Evolutionary conservation across 2,329 filamentous ascomycete species (phyloP).

Genomic region (Diaporthe helianthi): DNA sequence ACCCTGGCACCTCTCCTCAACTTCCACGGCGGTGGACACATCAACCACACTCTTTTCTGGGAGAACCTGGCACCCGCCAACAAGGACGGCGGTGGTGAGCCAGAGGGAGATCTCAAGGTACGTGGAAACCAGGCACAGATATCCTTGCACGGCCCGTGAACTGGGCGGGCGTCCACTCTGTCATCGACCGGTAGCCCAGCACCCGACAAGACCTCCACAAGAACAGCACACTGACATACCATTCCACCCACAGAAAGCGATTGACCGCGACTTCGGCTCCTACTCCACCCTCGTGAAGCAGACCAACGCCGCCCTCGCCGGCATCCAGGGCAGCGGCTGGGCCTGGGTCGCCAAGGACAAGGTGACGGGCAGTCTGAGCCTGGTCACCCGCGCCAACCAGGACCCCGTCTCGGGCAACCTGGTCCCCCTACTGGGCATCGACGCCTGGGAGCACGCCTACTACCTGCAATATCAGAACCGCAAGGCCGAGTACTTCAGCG

Average conservation of each 20-base stretch:
- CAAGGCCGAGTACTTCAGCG: slow-evolving; percentile 94
- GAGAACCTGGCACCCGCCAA: slow-evolving; percentile 77
- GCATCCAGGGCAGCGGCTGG: slow-evolving; percentile 88
- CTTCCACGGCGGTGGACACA: slow-evolving; percentile 91
- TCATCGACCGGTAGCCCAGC: background rate
- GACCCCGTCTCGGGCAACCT: slow-evolving; percentile 87
- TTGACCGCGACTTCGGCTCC: slow-evolving; percentile 72
- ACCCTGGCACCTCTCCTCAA: slow-evolving; percentile 66
- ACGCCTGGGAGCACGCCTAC: slow-evolving; percentile 97
- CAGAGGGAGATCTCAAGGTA: slow-evolving; percentile 66
- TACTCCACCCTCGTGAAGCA: slow-evolving; percentile 69
- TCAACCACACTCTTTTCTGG: slow-evolving; percentile 96
- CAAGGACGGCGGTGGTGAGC: slow-evolving; percentile 67
- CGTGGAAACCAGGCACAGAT: slow-evolving; percentile 14
- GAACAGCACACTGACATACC: background rate
- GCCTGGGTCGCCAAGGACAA: slow-evolving; percentile 84
- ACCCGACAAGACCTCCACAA: background rate
- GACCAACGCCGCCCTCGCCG: slow-evolving; percentile 72
- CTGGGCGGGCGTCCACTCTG: background rate
- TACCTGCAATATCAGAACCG: slow-evolving; percentile 97
- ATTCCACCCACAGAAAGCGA: slow-evolving; percentile 53
- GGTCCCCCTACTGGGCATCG: slow-evolving; percentile 83
- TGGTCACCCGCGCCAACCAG: slow-evolving; percentile 83
- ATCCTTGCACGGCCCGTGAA: background rate
- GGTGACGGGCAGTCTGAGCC: slow-evolving; percentile 64